phyloP scores from a whole-genome alignment of 768 basidiomycete species.

The Agrocybe chaxingu region DNA sequence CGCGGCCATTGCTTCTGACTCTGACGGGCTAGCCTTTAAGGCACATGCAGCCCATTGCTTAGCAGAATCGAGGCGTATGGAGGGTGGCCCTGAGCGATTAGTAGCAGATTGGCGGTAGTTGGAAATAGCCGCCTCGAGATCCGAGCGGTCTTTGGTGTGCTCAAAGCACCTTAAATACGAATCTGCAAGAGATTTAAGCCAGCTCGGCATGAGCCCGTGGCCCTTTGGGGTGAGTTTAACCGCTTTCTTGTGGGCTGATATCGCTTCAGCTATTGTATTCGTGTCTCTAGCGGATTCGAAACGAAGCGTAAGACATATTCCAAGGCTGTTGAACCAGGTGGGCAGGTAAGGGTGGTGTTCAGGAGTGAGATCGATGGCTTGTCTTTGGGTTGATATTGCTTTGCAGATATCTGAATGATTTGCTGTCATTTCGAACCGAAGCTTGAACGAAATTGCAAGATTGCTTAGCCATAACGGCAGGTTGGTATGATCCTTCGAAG shows the following conservation, averaged over 20 bases:
- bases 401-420: conserved; percentile 11
- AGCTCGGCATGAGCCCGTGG: neutral
- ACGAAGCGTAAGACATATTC: neutral
- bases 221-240: neutral
- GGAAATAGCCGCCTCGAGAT: conserved; percentile 1
- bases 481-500: neutral
- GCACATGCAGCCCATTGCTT: conserved; percentile 6
- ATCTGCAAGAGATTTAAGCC: conserved; percentile 5
- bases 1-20: conserved; percentile 8
- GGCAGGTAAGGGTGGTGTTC: neutral
- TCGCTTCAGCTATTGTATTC: conserved; percentile 1
- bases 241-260: conserved; percentile 7
- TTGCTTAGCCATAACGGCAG: neutral
- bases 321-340: neutral
- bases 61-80: conserved; percentile 4
- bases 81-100: conserved; percentile 4
- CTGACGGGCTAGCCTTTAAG: neutral
- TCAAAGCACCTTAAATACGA: conserved; percentile 3
- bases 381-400: conserved; percentile 5
- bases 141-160: neutral
- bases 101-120: neutral
- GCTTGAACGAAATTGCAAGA: conserved; percentile 1
- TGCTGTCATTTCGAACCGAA: conserved; percentile 10
- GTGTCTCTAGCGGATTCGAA: neutral
- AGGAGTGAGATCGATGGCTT: neutral